Conservation (phyloP, 1,139 yeast species). For the Pichia kudriavzevii region DNA sequence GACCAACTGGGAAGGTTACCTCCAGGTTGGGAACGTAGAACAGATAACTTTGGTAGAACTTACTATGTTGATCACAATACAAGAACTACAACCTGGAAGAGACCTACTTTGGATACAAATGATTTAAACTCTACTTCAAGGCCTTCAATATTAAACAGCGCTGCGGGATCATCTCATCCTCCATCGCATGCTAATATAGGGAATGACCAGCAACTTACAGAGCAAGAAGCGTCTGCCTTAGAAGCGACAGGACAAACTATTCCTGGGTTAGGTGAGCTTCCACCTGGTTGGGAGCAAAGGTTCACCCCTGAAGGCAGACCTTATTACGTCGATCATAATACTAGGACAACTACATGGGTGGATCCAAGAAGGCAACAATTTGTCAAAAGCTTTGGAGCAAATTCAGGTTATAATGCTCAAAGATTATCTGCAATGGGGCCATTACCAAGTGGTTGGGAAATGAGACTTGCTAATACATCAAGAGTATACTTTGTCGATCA, state of each 20-base stretch:
- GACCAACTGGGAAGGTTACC: constrained; percentile 96
- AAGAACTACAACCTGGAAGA: constrained; percentile 96
- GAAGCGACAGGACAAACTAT: constrained; percentile 90
- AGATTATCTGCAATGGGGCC: constrained; percentile 99
- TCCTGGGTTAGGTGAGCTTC: constrained; percentile 92
- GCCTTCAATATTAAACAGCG: constrained; percentile 2
- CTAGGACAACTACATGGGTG: constrained; percentile 99
- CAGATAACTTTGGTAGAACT: constrained; percentile 94
- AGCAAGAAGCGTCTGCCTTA: constrained; percentile 58
- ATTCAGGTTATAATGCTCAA: constrained; percentile 87
- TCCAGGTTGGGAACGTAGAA: constrained; percentile 98
- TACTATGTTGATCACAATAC: constrained; percentile 97
- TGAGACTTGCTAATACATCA: constrained; percentile 97
- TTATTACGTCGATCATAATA: constrained; percentile 95
- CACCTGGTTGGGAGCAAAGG: constrained; percentile 99
- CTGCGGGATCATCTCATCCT: constrained; percentile 17
- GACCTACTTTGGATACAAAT: constrained; percentile 74
- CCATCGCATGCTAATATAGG: too few species aligned
- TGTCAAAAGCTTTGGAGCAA: constrained; percentile 87
- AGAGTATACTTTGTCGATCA: constrained; percentile 98
- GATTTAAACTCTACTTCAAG: constrained; percentile 57
- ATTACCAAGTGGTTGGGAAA: constrained; percentile 98
- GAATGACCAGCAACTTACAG: constrained; percentile 35
- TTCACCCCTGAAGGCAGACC: constrained; percentile 98
- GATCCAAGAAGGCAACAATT: constrained; percentile 99